phyloP scores from a whole-genome alignment of 139 green algal genomes.

The Haematococcus lacustris region DNA sequence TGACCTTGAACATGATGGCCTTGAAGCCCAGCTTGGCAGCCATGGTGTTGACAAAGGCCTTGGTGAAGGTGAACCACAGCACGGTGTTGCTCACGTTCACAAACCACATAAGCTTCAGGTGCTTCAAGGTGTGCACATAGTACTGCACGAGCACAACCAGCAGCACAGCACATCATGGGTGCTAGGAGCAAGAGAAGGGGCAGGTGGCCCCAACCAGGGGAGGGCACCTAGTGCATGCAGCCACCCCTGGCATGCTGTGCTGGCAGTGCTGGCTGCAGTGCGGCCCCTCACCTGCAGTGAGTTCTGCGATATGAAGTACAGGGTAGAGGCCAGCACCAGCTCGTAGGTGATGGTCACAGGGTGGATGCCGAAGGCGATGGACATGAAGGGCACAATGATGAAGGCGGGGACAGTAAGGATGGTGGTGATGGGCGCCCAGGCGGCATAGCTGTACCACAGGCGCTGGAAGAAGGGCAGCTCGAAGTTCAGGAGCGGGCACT shows the following conservation, averaged over 20 bases:
- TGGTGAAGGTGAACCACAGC: conserved; percentile 9
- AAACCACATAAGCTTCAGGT: conserved; percentile 9
- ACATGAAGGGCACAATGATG: conserved; percentile 16
- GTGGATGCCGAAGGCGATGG: conserved; percentile 20
- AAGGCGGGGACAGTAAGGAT: background rate
- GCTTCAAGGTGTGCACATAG: background rate
- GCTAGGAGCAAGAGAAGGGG: too few species aligned
- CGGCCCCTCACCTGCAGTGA: too few species aligned
- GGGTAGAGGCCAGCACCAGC: background rate
- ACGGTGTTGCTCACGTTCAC: conserved; percentile 5
- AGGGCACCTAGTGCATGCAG: too few species aligned
- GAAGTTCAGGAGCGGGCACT: conserved; percentile 34
- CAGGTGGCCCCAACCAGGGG: too few species aligned
- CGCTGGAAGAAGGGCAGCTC: conserved; percentile 33
- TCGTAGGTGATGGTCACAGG: conserved; percentile 14
- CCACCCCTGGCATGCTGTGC: too few species aligned
- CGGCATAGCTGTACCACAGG: conserved; percentile 40
- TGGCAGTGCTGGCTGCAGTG: too few species aligned
- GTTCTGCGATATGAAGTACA: background rate
- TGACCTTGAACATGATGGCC: conserved; percentile 5
- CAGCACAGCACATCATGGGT: too few species aligned
- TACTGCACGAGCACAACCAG: too few species aligned
- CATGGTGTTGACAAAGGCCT: conserved; percentile 6
- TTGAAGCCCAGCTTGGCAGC: conserved; percentile 1
- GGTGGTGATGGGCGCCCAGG: conserved; percentile 22